Conservation (phyloP, 2,329 filamentous ascomycete genomes). For the Claviceps monticola region DNA sequence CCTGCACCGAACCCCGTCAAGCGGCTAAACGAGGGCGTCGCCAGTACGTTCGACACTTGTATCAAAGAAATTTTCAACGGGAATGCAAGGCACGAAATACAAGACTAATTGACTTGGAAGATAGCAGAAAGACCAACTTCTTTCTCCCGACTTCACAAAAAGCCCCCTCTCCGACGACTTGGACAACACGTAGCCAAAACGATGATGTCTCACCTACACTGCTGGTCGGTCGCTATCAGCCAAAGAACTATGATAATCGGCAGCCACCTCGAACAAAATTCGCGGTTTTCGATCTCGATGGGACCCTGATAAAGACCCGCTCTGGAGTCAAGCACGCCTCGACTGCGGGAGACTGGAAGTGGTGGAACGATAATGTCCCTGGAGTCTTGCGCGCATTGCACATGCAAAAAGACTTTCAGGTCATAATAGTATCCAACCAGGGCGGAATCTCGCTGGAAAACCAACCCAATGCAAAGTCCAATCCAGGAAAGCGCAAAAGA, state of each 20-base stretch:
- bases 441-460: constrained; percentile 64
- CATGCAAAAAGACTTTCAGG: constrained; percentile 52
- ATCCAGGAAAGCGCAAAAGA: constrained; percentile 46
- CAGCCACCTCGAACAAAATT: constrained; percentile 37
- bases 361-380: constrained; percentile 72
- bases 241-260: constrained; percentile 21
- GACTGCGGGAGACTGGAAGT: constrained; percentile 74
- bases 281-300: constrained; percentile 68
- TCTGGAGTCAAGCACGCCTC: constrained; percentile 69
- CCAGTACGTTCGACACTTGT: neutral
- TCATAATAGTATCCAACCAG: constrained; percentile 83
- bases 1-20: constrained; percentile 34
- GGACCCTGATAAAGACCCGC: constrained; percentile 66
- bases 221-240: constrained; percentile 59
- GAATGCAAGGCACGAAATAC: constrained; percentile 46
- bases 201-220: constrained; percentile 42
- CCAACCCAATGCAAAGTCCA: constrained; percentile 53
- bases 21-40: constrained; percentile 14
- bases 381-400: constrained; percentile 52
- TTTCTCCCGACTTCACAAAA: constrained; percentile 83
- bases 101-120: constrained; percentile 23
- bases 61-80: rapidly evolving
- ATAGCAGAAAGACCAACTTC: constrained; percentile 63
- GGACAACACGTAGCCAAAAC: constrained; percentile 49
- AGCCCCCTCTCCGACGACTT: constrained; percentile 58